Conservation (phyloP, 495 filamentous ascomycete species). For the Penicillium bialowiezense region DNA sequence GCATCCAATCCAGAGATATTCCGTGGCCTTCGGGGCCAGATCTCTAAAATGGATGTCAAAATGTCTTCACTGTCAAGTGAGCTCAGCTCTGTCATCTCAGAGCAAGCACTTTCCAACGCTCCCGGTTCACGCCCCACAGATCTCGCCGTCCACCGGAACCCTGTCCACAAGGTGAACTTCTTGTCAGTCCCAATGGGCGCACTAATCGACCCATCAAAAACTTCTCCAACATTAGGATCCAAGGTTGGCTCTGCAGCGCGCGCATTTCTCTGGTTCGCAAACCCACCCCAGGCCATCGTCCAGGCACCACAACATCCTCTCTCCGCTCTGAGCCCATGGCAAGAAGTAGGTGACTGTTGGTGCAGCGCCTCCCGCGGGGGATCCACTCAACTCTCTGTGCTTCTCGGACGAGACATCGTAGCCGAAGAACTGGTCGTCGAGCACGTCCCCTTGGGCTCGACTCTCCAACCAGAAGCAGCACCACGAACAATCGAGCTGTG, state of each 20-base stretch:
- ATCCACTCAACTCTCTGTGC: constrained; percentile 38
- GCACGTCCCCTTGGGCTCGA: constrained; percentile 37
- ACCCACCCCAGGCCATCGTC: not conserved
- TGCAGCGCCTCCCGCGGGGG: constrained; percentile 38
- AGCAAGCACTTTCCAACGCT: constrained; percentile 5
- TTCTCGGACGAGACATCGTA: constrained; percentile 34
- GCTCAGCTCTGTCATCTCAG: constrained; percentile 24
- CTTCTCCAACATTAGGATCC: constrained; percentile 27
- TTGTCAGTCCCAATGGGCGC: constrained; percentile 32
- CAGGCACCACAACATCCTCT: constrained; percentile 20
- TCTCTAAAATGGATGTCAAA: constrained; percentile 30
- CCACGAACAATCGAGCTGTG: constrained; percentile 48
- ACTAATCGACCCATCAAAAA: constrained; percentile 34
- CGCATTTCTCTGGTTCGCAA: not conserved
- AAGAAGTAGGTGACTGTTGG: constrained; percentile 49
- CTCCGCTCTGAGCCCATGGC: constrained; percentile 38
- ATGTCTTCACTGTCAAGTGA: constrained; percentile 39
- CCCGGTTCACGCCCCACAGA: constrained; percentile 18
- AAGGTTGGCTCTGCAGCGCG: constrained; percentile 6
- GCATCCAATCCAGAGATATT: constrained; percentile 24
- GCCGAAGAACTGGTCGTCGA: constrained; percentile 49
- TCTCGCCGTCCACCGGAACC: constrained; percentile 4
- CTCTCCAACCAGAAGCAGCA: constrained; percentile 31
- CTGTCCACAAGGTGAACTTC: constrained; percentile 34
- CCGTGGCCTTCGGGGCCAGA: constrained; percentile 26